phyloP scores from a whole-genome alignment of 805 yeast genomes.

The Myxozyma sirexii region DNA sequence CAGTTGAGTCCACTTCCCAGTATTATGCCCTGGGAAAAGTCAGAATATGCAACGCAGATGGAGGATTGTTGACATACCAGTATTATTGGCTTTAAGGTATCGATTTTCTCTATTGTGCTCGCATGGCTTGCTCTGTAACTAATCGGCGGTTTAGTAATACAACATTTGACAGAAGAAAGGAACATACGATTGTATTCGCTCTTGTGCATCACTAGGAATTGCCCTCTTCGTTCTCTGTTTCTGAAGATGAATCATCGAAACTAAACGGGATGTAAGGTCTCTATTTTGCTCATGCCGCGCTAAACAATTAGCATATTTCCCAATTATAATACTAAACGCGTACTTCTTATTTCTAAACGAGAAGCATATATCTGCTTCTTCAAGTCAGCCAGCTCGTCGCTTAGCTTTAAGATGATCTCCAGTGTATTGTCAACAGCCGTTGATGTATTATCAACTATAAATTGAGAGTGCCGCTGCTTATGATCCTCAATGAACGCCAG shows the following conservation, averaged over 20 bases:
- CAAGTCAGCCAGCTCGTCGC: constrained; percentile 6
- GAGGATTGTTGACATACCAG: constrained; percentile 10
- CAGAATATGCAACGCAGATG: not conserved
- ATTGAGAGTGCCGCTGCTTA: not conserved
- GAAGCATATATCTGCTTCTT: not conserved
- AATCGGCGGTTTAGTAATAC: no score
- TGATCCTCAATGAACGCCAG: not conserved
- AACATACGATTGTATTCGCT: not conserved
- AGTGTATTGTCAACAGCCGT: not conserved
- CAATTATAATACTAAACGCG: not conserved
- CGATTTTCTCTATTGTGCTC: constrained; percentile 8
- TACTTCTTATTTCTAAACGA: constrained; percentile 4
- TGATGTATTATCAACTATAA: not conserved
- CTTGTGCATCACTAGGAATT: not conserved
- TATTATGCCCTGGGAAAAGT: constrained; percentile 19
- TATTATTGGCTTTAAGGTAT: constrained; percentile 23
- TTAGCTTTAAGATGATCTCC: not conserved
- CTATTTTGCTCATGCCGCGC: not conserved
- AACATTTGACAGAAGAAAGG: not conserved
- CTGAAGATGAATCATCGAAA: not conserved
- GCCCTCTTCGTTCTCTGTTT: not conserved
- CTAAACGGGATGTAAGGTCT: not conserved
- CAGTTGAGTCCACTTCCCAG: constrained; percentile 27
- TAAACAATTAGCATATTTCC: not conserved
- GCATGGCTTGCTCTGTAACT: not conserved